phyloP scores from a whole-genome alignment of 805 yeast species.

The Wickerhamomyces pijperi region DNA sequence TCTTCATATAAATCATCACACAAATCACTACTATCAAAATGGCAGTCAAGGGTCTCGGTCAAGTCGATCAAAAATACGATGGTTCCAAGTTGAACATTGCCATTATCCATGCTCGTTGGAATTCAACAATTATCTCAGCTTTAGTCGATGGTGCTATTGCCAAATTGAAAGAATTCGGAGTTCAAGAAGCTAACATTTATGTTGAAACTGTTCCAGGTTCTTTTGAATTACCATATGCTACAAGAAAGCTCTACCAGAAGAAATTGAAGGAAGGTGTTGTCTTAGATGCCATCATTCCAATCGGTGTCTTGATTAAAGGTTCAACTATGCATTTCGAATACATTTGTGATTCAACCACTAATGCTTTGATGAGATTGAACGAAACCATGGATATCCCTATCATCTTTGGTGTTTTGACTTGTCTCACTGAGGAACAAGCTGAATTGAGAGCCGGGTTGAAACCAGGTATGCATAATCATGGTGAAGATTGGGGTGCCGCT shows the following conservation, averaged over 20 bases:
- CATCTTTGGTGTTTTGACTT: slow-evolving; percentile 87
- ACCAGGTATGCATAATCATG: slow-evolving; percentile 81
- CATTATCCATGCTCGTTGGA: slow-evolving; percentile 96
- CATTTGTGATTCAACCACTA: slow-evolving; percentile 82
- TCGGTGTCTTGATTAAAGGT: slow-evolving; percentile 93
- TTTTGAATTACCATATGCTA: slow-evolving; percentile 83
- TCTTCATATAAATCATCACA: too few species aligned
- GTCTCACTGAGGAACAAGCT: slow-evolving; percentile 91
- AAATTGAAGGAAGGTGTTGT: slow-evolving; percentile 30
- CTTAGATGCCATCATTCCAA: slow-evolving; percentile 82
- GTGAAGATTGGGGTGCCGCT: slow-evolving; percentile 98
- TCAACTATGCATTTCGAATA: slow-evolving; percentile 97
- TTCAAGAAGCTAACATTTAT: slow-evolving; percentile 61
- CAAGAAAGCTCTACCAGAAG: slow-evolving; percentile 38
- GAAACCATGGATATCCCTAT: slow-evolving; percentile 63
- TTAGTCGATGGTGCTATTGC: slow-evolving; percentile 68
- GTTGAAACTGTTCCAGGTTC: slow-evolving; percentile 91
- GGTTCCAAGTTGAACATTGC: slow-evolving; percentile 66
- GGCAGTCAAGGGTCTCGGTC: slow-evolving; percentile 80
- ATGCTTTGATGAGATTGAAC: slow-evolving; percentile 76
- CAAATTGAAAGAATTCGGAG: slow-evolving; percentile 54
- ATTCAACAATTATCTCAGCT: slow-evolving; percentile 61
- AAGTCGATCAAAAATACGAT: slow-evolving; percentile 55
- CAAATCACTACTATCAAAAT: slow-evolving; percentile 21
- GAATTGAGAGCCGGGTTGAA: slow-evolving; percentile 85